Base-by-base conservation (phyloP, 2,329 filamentous ascomycete genomes). In the Talaromyces sp. region DNA sequence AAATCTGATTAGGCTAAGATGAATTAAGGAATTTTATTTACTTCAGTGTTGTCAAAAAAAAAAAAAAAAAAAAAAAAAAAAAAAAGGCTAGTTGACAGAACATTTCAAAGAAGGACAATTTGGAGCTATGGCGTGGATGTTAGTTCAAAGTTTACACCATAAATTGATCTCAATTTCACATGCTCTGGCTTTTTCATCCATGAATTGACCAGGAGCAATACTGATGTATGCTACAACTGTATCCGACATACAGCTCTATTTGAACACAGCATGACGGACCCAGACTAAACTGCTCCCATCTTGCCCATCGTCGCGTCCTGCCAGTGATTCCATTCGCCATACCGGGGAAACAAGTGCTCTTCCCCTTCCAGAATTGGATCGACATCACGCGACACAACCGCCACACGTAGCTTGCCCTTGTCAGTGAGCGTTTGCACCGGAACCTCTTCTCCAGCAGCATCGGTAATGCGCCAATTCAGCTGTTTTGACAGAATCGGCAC, bases 381-480 rank as follows among this genome's bases (percentile, higher is more conserved):
- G 19, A 68, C 66, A 44, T 68, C 66, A 27, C 66, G 58, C 33
- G 62, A 59, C 22, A 63, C 61, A 32, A 66, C 62, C 2, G 36
- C 49, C 5, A 68, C 58, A 25, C 60, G 59, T 27, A 68, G 51
- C 19, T 59, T 15, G 22, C 61, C 61, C 3, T 63, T 59, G 22
- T 64, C 59, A 11, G 63, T 55, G 10, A 69, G 32, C 17, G 67
- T 63, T 4, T 63, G 61, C 1, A 62, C 62, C 22, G 67, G 63
- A 33, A 69, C 42, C 15, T 65, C 66, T 1, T 60, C 55, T 5
- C 65, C 63, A 2, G 32, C 53, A 19, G 63, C 30, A 22, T 64
- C 60, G 11, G 61, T 66, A 25, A 69, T 60, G n/a, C 62, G 64
- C 68, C 68, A 69, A 39, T 65, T 44, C 11, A 69, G 60, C 39